Conservation (phyloP, 2,329 filamentous ascomycete genomes). For the Cryphonectria nitschkei region DNA sequence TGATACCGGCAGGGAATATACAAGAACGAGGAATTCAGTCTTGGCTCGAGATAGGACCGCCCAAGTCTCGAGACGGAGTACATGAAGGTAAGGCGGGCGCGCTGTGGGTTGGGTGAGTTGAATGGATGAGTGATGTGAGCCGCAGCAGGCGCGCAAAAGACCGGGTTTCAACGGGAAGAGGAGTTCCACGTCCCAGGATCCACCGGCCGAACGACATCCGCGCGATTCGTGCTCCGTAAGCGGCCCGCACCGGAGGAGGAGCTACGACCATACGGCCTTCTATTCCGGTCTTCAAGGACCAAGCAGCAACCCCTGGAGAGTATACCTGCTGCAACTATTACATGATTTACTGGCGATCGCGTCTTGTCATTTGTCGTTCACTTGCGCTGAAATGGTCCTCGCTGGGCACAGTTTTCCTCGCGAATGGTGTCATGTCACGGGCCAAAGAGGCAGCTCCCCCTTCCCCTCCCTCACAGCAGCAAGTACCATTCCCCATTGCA, state of each 20-base stretch:
- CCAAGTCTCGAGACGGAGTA: conserved; percentile 1
- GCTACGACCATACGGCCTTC: not conserved
- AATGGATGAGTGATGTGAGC: not conserved
- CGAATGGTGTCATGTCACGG: not conserved
- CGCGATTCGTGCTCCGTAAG: conserved; percentile 2
- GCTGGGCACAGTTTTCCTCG: not conserved
- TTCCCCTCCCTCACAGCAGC: too few species aligned
- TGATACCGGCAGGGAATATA: conserved; percentile 1
- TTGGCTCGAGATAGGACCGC: not conserved
- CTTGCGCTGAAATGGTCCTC: not conserved
- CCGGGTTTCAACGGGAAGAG: not conserved
- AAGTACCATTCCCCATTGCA: not conserved
- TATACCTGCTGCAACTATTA: not conserved
- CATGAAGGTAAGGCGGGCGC: conserved; percentile 13
- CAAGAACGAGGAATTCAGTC: not conserved
- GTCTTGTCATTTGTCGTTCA: not conserved
- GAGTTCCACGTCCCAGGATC: not conserved
- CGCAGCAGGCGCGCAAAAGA: not conserved
- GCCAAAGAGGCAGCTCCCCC: not conserved
- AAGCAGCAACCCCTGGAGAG: too few species aligned
- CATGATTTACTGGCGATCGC: not conserved
- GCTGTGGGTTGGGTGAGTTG: not conserved
- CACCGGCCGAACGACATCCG: conserved; percentile 9
- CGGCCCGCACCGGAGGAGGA: not conserved
- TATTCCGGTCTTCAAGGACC: not conserved